Conservation (phyloP, 495 filamentous ascomycete genomes). For the Penicillium ucsense region DNA sequence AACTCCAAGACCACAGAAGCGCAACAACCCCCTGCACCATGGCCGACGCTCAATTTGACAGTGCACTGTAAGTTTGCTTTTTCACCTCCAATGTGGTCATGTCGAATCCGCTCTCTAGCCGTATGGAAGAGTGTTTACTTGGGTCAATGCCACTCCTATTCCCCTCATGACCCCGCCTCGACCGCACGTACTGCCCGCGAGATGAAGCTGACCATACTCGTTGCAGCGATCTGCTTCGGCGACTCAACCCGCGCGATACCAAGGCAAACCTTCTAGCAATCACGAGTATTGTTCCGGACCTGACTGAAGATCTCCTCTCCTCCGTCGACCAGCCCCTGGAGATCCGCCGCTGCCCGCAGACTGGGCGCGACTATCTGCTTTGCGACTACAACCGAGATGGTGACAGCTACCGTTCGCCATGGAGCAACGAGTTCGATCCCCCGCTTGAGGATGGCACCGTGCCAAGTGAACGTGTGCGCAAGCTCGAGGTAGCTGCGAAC, state of each 20-base stretch:
- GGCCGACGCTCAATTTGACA: slow-evolving; percentile 51
- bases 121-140: too few species aligned
- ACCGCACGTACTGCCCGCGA: slow-evolving; percentile 10
- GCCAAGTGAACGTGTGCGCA: slow-evolving; percentile 76
- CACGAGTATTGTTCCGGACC: slow-evolving; percentile 74
- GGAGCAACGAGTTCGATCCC: slow-evolving; percentile 97
- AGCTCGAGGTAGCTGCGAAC: slow-evolving; percentile 87
- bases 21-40: slow-evolving; percentile 23
- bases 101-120: too few species aligned
- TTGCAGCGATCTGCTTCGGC: slow-evolving; percentile 89
- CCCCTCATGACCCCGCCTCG: slow-evolving; percentile 19
- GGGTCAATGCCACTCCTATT: slow-evolving; percentile 8
- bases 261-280: slow-evolving; percentile 74
- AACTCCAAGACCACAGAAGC: slow-evolving; percentile 14
- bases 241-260: slow-evolving; percentile 88
- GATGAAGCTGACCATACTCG: slow-evolving; percentile 23
- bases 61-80: slow-evolving; percentile 45
- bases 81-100: too few species aligned
- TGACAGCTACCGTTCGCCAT: slow-evolving; percentile 91
- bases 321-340: slow-evolving; percentile 94
- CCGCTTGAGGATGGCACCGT: slow-evolving; percentile 68
- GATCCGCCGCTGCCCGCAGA: slow-evolving; percentile 73
- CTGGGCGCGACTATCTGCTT: slow-evolving; percentile 89
- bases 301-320: slow-evolving; percentile 95
- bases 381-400: slow-evolving; percentile 99